Evolutionary conservation across 495 filamentous ascomycete genomes (phyloP).

Genomic region (Daldinia grandis): DNA sequence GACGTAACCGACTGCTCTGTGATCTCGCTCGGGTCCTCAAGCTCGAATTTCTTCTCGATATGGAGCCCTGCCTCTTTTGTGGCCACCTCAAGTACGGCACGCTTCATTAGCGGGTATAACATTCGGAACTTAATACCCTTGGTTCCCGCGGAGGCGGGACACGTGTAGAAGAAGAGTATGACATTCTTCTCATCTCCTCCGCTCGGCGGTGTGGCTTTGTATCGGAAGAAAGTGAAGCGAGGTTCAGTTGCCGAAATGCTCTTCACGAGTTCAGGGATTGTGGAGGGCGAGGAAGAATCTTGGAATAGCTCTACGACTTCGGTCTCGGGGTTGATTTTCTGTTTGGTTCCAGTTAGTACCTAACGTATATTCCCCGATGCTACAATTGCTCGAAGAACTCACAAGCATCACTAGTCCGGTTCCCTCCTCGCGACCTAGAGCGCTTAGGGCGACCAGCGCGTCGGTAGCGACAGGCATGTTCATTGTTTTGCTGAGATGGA

Average conservation of each 20-base stretch:
- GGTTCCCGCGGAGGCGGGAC: constrained; percentile 69
- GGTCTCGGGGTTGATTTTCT: constrained; percentile 77
- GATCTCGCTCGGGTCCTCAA: constrained; percentile 77
- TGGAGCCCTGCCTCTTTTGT: constrained; percentile 73
- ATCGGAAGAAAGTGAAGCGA: constrained; percentile 89
- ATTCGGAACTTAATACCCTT: constrained; percentile 90
- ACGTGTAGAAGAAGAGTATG: constrained; percentile 94
- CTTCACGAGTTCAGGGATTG: constrained; percentile 59
- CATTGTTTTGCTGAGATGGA: constrained; percentile 66
- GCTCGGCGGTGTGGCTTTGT: constrained; percentile 55
- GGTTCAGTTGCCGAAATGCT: constrained; percentile 84
- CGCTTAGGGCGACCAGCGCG: constrained; percentile 70
- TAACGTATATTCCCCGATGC: too few relatives aligned
- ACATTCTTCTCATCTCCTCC: constrained; percentile 65
- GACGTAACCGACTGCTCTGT: constrained; percentile 72
- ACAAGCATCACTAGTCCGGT: constrained; percentile 82
- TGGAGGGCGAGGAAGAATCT: constrained; percentile 55
- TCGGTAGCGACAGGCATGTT: constrained; percentile 74
- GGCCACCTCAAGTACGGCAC: constrained; percentile 72
- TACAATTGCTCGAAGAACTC: constrained; percentile 45
- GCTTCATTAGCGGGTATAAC: constrained; percentile 88
- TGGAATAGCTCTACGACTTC: constrained; percentile 82
- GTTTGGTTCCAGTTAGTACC: constrained; percentile 5
- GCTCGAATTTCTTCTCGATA: constrained; percentile 75
- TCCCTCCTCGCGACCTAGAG: constrained; percentile 60